Conservation (phyloP, 78 protist species). For the Bodo saltans region DNA sequence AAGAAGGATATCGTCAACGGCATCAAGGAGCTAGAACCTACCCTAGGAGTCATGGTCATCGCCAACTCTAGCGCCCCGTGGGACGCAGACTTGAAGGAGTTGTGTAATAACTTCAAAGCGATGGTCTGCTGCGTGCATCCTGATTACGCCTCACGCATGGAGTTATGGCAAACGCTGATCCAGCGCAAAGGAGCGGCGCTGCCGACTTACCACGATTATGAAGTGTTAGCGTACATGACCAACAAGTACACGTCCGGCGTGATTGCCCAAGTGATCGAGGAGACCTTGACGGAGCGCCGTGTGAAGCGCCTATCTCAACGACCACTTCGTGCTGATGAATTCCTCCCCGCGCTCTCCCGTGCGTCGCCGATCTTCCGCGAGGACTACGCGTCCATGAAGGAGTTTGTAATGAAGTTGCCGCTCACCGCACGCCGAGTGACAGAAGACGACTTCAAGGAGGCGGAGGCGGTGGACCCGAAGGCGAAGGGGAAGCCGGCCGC, state of each 20-base stretch:
- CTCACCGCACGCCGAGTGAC: not conserved
- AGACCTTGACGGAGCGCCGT: constrained; percentile 23
- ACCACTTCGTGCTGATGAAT: constrained; percentile 14
- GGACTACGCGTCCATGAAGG: constrained; percentile 15
- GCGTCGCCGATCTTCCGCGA: constrained; percentile 13
- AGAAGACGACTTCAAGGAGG: not conserved
- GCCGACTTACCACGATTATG: not conserved
- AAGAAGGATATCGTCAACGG: constrained; percentile 19
- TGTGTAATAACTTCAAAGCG: not conserved
- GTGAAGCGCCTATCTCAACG: constrained; percentile 3
- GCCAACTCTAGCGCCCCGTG: constrained; percentile 28
- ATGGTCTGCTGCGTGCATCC: constrained; percentile 17
- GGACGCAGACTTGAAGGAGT: not conserved
- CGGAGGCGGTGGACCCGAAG: not conserved
- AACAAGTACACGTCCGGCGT: constrained; percentile 21
- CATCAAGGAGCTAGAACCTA: constrained; percentile 14
- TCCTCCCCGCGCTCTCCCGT: constrained; percentile 22
- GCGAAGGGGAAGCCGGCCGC: not conserved
- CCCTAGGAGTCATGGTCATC: constrained; percentile 30
- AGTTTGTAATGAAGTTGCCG: not conserved
- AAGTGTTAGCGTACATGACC: constrained; percentile 26
- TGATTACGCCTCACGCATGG: constrained; percentile 26
- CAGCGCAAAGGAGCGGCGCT: not conserved
- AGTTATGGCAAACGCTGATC: constrained; percentile 5
- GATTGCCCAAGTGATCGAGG: constrained; percentile 8